Percentiles rank a stretch among this genome's conserved stretches.
Conservation (phyloP, 495 filamentous ascomycete genomes). For the Talaromyces nanjingensis region DNA sequence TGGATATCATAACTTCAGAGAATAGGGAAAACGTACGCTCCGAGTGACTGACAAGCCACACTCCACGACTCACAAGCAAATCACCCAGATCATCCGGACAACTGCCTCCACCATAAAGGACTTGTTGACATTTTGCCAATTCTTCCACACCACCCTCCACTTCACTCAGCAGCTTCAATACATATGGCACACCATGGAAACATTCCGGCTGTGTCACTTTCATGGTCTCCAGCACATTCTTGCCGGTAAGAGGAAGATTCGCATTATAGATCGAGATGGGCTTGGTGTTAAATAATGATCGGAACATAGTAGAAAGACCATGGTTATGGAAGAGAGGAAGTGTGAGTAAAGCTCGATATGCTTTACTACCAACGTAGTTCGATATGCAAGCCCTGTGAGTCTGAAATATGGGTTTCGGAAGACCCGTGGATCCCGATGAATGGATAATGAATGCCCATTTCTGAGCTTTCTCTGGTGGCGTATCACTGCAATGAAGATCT, state of each 20-base stretch:
- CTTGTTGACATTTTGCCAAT: constrained; percentile 30
- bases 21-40: constrained; percentile 8
- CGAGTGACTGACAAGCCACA: constrained; percentile 46
- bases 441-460: constrained; percentile 33
- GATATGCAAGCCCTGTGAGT: constrained; percentile 30
- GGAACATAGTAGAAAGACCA: constrained; percentile 41
- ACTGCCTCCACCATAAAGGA: constrained; percentile 39
- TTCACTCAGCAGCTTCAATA: constrained; percentile 40
- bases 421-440: constrained; percentile 33
- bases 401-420: constrained; percentile 33
- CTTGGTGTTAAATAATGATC: constrained; percentile 32
- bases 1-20: background rate
- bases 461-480: constrained; percentile 15
- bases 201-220: constrained; percentile 27
- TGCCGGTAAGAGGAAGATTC: constrained; percentile 32
- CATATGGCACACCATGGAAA: constrained; percentile 41
- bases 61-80: constrained; percentile 41
- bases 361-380: constrained; percentile 33
- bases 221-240: constrained; percentile 30
- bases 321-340: constrained; percentile 47
- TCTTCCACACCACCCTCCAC: constrained; percentile 27
- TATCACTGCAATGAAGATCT: background rate
- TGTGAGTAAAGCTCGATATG: constrained; percentile 38
- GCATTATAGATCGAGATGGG: constrained; percentile 38
- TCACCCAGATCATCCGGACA: constrained; percentile 46